These are phyloP conservation scores for Colletotrichum cordylinicola DNA, from an alignment of 2,329 filamentous ascomycete species.

Conservation along the genomic window DNA sequence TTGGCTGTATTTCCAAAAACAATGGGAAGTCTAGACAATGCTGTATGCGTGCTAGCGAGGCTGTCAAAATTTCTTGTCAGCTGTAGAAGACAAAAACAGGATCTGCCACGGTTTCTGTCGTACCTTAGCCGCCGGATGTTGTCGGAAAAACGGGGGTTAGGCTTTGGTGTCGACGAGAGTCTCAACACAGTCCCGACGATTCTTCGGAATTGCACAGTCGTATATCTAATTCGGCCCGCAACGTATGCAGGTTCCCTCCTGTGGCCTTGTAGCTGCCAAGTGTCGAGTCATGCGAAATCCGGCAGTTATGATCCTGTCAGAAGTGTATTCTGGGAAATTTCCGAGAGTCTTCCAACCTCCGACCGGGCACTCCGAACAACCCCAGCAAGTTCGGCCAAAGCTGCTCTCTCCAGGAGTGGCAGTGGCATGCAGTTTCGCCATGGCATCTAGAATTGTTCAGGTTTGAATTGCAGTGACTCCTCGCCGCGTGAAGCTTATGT, in stretches of 20 bases:
- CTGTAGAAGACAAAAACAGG: neutral
- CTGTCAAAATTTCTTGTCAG: neutral
- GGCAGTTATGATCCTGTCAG: neutral
- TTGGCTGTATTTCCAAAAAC: neutral
- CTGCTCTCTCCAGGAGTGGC: neutral
- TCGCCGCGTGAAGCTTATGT: neutral
- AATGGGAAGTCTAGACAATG: neutral
- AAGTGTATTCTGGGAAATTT: neutral
- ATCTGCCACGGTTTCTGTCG: neutral
- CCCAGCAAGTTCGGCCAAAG: neutral
- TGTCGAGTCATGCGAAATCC: neutral
- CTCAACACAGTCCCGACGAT: neutral
- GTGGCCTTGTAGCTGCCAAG: neutral
- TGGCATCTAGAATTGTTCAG: neutral
- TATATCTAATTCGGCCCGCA: neutral
- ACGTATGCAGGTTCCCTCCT: accelerated
- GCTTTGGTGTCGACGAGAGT: neutral
- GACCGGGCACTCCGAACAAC: neutral
- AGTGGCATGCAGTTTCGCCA: neutral
- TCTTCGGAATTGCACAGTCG: neutral
- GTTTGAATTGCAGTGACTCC: neutral
- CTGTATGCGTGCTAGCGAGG: neutral
- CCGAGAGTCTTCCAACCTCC: neutral
- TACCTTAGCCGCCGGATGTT: neutral
- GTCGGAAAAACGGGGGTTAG: neutral